Evolutionary conservation across 2,329 filamentous ascomycete species (phyloP).

Genomic region (Sporothrix humicola): DNA sequence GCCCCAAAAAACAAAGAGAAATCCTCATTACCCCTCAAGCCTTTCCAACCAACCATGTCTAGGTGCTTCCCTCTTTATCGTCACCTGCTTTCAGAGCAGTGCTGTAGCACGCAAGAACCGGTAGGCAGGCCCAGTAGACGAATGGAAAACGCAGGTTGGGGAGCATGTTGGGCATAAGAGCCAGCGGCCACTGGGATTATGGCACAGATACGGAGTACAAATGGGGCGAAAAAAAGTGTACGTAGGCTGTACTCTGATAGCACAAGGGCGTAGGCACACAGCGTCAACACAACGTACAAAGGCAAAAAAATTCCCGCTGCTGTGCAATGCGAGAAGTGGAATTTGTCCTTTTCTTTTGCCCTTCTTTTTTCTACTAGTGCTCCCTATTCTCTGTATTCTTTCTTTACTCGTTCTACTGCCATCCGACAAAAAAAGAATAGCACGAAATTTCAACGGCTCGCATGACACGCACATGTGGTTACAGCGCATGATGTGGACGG

Average conservation of each 20-base stretch:
- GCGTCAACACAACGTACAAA: not conserved
- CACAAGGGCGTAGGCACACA: too few relatives aligned
- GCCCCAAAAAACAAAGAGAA: not conserved
- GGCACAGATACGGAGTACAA: not conserved
- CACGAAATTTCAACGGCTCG: constrained; percentile 4
- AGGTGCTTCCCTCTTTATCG: not conserved
- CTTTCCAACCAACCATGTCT: not conserved
- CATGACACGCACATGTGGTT: constrained; percentile 26
- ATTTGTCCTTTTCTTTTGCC: not conserved
- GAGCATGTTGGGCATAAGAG: too few relatives aligned
- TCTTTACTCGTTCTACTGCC: not conserved
- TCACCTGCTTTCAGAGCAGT: not conserved
- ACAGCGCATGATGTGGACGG: constrained; percentile 1
- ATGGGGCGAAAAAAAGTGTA: not conserved
- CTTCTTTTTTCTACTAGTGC: not conserved
- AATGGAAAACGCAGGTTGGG: not conserved
- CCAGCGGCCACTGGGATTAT: too few relatives aligned
- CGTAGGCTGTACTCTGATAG: not conserved
- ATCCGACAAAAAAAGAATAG: constrained; percentile 1
- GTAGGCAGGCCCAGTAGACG: not conserved
- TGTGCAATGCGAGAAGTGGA: constrained; percentile 11
- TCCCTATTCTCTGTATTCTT: not conserved
- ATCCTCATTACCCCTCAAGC: not conserved
- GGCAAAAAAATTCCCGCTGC: constrained; percentile 26
- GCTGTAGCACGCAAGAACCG: not conserved